These are phyloP conservation scores for Linnemannia exigua DNA, from an alignment of 192 early-diverging fungal species.

Conservation along the genomic window DNA sequence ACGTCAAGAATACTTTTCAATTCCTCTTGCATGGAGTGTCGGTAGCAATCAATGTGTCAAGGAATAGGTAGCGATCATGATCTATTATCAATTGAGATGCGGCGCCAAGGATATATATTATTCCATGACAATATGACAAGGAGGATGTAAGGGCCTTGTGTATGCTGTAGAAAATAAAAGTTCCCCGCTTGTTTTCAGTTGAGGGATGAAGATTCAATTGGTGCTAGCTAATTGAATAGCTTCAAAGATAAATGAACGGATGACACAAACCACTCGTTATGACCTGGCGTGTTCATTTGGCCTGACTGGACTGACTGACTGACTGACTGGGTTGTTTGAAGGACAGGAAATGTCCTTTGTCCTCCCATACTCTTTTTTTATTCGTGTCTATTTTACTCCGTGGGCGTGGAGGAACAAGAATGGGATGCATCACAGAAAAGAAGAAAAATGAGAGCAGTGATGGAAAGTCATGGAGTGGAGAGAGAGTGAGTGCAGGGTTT, in stretches of 20 bases:
- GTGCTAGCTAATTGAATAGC: neutral
- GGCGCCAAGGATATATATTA: neutral
- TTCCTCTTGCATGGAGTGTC: neutral
- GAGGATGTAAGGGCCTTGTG: neutral
- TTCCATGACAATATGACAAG: neutral
- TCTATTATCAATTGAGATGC: neutral
- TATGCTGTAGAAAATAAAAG: neutral
- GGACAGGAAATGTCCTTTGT: neutral
- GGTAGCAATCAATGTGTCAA: neutral
- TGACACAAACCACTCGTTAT: conserved; percentile 1
- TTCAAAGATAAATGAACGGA: neutral
- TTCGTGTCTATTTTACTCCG: conserved; percentile 6
- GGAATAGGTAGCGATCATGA: neutral
- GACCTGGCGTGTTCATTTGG: neutral
- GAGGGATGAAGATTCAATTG: neutral
- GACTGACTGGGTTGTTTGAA: neutral
- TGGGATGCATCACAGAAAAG: neutral
- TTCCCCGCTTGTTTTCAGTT: neutral
- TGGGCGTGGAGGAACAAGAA: neutral
- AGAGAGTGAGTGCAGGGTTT: conserved; percentile 4
- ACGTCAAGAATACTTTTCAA: neutral
- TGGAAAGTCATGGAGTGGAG: neutral
- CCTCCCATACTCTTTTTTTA: neutral
- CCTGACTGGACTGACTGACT: neutral
- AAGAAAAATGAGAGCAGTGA: neutral